Conservation (phyloP, 768 basidiomycete species). For the Pleurotus citrinopileatus region DNA sequence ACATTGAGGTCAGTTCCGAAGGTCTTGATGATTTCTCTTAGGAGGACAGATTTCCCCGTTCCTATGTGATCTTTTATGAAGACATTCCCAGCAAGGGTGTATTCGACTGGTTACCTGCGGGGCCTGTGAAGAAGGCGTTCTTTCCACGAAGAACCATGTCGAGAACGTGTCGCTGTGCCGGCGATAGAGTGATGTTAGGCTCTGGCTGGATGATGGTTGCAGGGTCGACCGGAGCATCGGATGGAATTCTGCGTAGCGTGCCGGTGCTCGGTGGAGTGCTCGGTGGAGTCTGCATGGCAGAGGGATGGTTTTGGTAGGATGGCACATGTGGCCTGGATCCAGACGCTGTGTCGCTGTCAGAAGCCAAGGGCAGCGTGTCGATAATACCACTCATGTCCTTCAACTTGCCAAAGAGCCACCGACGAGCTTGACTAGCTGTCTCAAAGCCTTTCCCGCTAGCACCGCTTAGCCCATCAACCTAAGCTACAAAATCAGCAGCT, state of each 20-base stretch:
- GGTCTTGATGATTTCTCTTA: constrained; percentile 54
- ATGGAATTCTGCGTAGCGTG: background rate
- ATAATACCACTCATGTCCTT: background rate
- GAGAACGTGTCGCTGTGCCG: constrained; percentile 41
- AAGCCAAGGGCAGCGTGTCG: background rate
- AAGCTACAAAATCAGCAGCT: background rate
- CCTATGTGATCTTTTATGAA: constrained; percentile 30
- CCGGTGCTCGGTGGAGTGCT: background rate
- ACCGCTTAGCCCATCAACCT: background rate
- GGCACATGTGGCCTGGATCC: background rate
- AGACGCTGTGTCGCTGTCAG: background rate
- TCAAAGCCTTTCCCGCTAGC: background rate
- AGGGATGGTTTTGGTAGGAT: background rate
- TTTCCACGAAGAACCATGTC: constrained; percentile 46
- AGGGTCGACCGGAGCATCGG: background rate
- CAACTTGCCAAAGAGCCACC: background rate
- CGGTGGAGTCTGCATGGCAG: background rate
- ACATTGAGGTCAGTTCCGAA: constrained; percentile 27
- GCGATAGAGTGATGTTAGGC: constrained; percentile 20
- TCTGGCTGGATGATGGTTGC: constrained; percentile 2
- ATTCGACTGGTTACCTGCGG: constrained; percentile 48
- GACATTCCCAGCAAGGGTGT: background rate
- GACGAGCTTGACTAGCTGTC: background rate
- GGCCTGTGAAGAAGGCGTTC: constrained; percentile 75
- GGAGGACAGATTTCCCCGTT: constrained; percentile 71